Percentiles rank a stretch among this genome's conserved stretches.
phyloP scores from a whole-genome alignment of 192 early-diverging fungal species.

The Linderina pennispora region DNA sequence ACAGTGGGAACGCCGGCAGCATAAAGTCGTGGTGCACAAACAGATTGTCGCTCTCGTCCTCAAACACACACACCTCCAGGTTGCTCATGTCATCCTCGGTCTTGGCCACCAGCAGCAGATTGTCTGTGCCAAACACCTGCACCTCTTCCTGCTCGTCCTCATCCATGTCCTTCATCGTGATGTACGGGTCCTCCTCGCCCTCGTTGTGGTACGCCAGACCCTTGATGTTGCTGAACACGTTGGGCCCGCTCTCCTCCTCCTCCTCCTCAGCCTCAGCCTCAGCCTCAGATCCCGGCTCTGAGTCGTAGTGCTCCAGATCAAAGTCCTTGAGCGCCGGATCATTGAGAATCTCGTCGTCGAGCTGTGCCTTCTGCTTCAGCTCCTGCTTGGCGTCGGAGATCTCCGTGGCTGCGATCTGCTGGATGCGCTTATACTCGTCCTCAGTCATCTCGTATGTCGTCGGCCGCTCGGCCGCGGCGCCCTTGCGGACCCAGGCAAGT shows the following conservation, averaged over 20 bases:
- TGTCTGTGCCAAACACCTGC: constrained; percentile 71
- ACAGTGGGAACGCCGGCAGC: constrained; percentile 93
- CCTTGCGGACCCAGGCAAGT: constrained; percentile 88
- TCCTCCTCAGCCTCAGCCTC: constrained; percentile 36
- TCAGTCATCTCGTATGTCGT: constrained; percentile 79
- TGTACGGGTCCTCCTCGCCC: constrained; percentile 82
- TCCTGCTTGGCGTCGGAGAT: constrained; percentile 60
- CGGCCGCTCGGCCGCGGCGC: constrained; percentile 79
- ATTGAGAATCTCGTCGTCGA: constrained; percentile 24
- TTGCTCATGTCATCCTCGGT: constrained; percentile 98
- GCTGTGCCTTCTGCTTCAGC: constrained; percentile 28
- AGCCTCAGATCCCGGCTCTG: constrained; percentile 65
- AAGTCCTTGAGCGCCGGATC: constrained; percentile 73
- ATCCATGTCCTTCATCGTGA: constrained; percentile 61
- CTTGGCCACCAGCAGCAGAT: constrained; percentile 84
- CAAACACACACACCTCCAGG: constrained; percentile 91
- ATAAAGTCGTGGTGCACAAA: constrained; percentile 99
- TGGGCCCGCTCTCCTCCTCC: constrained; percentile 33
- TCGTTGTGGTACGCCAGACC: constrained; percentile 79
- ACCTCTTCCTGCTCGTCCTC: constrained; percentile 78
- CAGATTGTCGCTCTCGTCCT: constrained; percentile 71
- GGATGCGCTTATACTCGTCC: constrained; percentile 80
- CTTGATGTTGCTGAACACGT: constrained; percentile 81
- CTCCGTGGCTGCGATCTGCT: constrained; percentile 58
- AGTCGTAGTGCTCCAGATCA: constrained; percentile 92